These are phyloP conservation scores for Saccharomycopsis vini DNA, from an alignment of 805 yeast genomes.

Conservation along the genomic window DNA sequence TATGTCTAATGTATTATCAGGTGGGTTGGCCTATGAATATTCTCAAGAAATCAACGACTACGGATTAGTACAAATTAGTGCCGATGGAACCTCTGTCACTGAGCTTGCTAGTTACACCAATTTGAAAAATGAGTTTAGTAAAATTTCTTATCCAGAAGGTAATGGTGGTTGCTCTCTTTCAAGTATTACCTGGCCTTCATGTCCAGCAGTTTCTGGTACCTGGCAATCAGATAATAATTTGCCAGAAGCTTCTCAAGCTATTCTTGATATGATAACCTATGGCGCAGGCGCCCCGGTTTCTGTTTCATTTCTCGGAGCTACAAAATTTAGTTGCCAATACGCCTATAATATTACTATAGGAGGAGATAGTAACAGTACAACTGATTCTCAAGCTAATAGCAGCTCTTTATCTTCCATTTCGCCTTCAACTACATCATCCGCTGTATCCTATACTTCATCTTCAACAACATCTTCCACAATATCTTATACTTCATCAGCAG, in stretches of 20 bases:
- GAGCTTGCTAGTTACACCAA: slow-evolving; percentile 26
- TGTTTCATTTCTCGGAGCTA: slow-evolving; percentile 28
- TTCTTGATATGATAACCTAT: slow-evolving; percentile 51
- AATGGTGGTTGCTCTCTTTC: slow-evolving; percentile 39
- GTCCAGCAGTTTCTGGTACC: slow-evolving; percentile 30
- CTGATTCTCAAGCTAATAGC: neutral
- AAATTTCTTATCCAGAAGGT: slow-evolving; percentile 41
- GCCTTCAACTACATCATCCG: neutral
- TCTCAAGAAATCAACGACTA: slow-evolving; percentile 68
- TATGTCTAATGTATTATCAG: slow-evolving; percentile 83
- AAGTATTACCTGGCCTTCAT: slow-evolving; percentile 29
- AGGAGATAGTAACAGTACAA: neutral
- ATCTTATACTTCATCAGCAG: neutral
- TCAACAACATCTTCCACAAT: neutral
- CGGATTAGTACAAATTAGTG: slow-evolving; percentile 66
- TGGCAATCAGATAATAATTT: slow-evolving; percentile 9
- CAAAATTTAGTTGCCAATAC: slow-evolving; percentile 29
- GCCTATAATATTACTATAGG: slow-evolving; percentile 23
- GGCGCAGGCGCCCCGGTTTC: slow-evolving; percentile 53
- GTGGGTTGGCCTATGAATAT: slow-evolving; percentile 90
- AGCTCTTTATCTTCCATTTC: neutral
- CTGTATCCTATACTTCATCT: neutral
- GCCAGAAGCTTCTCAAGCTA: slow-evolving; percentile 64
- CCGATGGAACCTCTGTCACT: slow-evolving; percentile 28
- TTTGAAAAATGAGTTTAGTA: slow-evolving; percentile 49